These are phyloP conservation scores for Chenopodium album DNA, from an alignment of 148 eudicot genomes.

Conservation along the genomic window DNA sequence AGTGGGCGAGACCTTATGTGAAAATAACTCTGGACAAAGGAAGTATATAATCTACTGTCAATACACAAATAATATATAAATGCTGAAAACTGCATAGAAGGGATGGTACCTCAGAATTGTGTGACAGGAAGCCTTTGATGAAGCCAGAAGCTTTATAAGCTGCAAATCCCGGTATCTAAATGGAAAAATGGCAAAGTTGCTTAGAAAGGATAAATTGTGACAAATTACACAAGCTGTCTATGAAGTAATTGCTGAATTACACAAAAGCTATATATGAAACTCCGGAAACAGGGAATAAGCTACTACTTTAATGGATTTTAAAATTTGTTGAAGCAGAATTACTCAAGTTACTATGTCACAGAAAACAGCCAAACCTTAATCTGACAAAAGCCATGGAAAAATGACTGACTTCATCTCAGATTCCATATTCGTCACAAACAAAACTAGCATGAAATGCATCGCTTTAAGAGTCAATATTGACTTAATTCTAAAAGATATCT, in stretches of 20 bases:
- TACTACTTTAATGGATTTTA: neutral
- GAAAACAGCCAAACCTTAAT: neutral
- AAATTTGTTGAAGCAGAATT: neutral
- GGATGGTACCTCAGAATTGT: constrained; percentile 62
- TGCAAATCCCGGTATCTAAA: constrained; percentile 84
- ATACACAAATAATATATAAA: neutral
- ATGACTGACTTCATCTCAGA: neutral
- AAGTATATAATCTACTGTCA: neutral
- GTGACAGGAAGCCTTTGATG: constrained; percentile 64
- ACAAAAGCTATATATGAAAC: neutral
- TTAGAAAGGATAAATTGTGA: neutral
- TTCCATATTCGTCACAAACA: neutral
- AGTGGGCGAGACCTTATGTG: no score
- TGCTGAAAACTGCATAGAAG: neutral
- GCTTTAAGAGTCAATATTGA: neutral
- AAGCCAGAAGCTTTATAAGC: constrained; percentile 60
- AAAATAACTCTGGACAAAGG: neutral
- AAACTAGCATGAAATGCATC: neutral
- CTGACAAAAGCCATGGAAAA: neutral
- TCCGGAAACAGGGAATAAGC: neutral
- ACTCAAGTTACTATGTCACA: neutral
- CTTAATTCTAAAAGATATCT: no score
- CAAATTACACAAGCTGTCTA: neutral
- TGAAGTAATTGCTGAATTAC: neutral
- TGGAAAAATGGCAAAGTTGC: constrained; percentile 17